phyloP scores from a whole-genome alignment of 345 rosid species.

The Hibiscus tridactylites region DNA sequence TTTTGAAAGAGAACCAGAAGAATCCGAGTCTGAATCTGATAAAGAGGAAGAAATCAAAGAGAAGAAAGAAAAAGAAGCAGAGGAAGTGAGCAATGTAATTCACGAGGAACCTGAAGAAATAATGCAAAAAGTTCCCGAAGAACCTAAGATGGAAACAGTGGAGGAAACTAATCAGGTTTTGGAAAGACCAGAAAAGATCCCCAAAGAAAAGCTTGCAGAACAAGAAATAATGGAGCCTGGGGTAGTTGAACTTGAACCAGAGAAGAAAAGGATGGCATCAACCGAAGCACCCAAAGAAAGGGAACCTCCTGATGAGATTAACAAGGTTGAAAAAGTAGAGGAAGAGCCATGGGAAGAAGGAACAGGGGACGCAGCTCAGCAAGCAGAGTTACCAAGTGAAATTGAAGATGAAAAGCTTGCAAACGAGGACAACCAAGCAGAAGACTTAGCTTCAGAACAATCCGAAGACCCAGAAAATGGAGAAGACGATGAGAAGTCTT shows the following conservation, averaged over 20 bases:
- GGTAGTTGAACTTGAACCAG: not conserved
- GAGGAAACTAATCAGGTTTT: constrained; percentile 6
- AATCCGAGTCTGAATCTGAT: not conserved
- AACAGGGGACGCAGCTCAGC: not conserved
- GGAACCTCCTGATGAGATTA: constrained; percentile 9
- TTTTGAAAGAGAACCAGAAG: not conserved
- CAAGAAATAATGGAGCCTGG: not conserved
- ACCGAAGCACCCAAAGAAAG: not conserved
- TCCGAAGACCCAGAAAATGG: constrained; percentile 8
- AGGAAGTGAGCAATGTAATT: not conserved
- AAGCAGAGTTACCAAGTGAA: constrained; percentile 1
- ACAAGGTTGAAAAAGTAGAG: not conserved
- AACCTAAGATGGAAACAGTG: not conserved
- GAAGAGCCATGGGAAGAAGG: not conserved
- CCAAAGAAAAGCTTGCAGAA: not conserved
- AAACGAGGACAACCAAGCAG: not conserved
- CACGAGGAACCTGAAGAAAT: constrained; percentile 18
- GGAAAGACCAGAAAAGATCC: not conserved
- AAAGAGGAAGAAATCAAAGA: not conserved
- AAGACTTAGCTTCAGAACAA: constrained; percentile 10
- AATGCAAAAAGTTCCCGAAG: not conserved
- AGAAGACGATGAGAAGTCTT: constrained; percentile 3
- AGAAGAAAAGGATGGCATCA: not conserved
- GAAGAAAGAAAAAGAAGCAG: not conserved
- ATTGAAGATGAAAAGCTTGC: constrained; percentile 1